A percentile compares a stretch with the other conserved stretches of the same genome.
phyloP scores from a whole-genome alignment of 257 asterid species.

The Primulina tabacum region DNA sequence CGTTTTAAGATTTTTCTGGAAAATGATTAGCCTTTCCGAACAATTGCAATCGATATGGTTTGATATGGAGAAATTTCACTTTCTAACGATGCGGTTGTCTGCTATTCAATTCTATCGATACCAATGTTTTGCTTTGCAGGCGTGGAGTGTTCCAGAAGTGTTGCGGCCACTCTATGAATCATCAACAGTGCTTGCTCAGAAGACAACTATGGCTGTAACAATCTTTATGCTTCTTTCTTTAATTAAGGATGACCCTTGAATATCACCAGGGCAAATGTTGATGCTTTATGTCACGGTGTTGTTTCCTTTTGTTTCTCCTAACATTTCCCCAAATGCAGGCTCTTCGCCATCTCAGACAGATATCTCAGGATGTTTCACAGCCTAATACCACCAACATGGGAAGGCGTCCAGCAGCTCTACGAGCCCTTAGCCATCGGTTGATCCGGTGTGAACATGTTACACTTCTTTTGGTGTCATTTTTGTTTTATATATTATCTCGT shows the following conservation, averaged over 20 bases:
- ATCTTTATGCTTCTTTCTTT: slow-evolving; percentile 2
- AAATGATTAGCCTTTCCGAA: background rate
- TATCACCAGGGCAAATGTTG: slow-evolving; percentile 3
- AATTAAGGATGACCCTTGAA: background rate
- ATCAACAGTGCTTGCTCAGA: slow-evolving; percentile 73
- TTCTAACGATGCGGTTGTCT: background rate
- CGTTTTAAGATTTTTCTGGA: background rate
- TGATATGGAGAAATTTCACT: too few species aligned
- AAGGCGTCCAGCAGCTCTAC: slow-evolving; percentile 80
- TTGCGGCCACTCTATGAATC: slow-evolving; percentile 87
- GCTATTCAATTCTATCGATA: background rate
- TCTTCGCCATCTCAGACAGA: slow-evolving; percentile 83
- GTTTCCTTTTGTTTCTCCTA: slow-evolving; percentile 9
- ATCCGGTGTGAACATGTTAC: slow-evolving; percentile 49
- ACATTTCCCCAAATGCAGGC: slow-evolving; percentile 43
- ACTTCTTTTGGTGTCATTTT: background rate
- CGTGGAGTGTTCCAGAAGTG: slow-evolving; percentile 88
- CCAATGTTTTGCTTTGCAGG: slow-evolving; percentile 32
- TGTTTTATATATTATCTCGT: background rate
- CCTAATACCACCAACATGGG: slow-evolving; percentile 76
- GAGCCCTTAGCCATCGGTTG: slow-evolving; percentile 79
- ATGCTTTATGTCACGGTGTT: background rate
- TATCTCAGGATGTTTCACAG: slow-evolving; percentile 72
- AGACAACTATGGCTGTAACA: slow-evolving; percentile 74
- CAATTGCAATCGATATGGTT: background rate